Percentiles rank a stretch among this genome's conserved stretches.
These are phyloP conservation scores for Boehmeria nivea DNA, from an alignment of 306 rosid genomes.

Conservation along the genomic window DNA sequence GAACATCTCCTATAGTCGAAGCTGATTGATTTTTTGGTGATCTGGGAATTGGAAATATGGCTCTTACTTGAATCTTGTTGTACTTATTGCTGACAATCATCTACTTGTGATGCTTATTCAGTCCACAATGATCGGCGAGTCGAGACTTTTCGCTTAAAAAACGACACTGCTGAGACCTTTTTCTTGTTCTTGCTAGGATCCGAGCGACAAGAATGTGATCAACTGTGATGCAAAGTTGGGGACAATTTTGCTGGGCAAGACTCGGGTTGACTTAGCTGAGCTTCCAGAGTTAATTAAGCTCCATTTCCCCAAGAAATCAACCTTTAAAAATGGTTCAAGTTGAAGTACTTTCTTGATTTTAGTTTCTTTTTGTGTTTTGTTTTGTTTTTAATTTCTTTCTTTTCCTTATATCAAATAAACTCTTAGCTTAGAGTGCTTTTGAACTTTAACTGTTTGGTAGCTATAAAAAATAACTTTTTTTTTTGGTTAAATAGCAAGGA, in stretches of 20 bases:
- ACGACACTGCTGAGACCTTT: too few relatives aligned
- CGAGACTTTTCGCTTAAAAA: not conserved
- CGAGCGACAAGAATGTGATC: slow-evolving; percentile 77
- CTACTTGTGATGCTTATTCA: not conserved
- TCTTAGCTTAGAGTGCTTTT: too few relatives aligned
- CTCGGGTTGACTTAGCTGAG: slow-evolving; percentile 68
- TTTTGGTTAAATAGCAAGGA: too few relatives aligned
- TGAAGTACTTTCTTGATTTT: slow-evolving; percentile 11
- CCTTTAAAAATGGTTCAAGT: slow-evolving; percentile 17
- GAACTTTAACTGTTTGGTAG: too few relatives aligned
- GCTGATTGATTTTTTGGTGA: not conserved
- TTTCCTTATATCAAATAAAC: too few relatives aligned
- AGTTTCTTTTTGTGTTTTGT: not conserved
- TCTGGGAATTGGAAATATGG: too few relatives aligned
- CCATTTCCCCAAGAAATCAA: slow-evolving; percentile 77
- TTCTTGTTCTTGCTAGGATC: slow-evolving; percentile 44
- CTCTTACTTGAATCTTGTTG: too few relatives aligned
- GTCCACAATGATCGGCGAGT: not conserved
- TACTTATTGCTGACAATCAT: too few relatives aligned
- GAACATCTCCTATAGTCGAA: too few relatives aligned
- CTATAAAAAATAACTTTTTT: too few relatives aligned
- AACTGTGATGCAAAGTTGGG: slow-evolving; percentile 74
- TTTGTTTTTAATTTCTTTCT: not conserved
- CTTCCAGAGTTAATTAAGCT: slow-evolving; percentile 83
- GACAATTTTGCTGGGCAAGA: slow-evolving; percentile 67